Evolutionary conservation across 73 alveolate genomes (phyloP).

Genomic region (Stentor coeruleus): DNA sequence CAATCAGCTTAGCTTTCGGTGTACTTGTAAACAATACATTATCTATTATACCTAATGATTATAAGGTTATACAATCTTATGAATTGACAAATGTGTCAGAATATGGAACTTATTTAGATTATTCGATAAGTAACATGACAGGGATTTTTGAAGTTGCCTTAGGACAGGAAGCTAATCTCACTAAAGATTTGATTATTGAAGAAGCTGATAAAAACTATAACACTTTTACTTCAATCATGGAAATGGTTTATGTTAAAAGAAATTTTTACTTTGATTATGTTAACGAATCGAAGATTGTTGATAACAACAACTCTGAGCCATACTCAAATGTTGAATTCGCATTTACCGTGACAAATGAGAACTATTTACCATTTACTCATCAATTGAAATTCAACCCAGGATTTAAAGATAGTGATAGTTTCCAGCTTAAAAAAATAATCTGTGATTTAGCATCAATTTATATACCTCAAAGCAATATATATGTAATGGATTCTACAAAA

Average conservation of each 20-base stretch:
- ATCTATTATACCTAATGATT: background rate
- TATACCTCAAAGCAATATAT: background rate
- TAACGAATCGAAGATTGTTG: background rate
- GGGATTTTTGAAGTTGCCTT: background rate
- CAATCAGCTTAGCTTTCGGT: no score
- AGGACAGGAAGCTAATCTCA: background rate
- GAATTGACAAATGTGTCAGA: background rate
- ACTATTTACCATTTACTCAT: no score
- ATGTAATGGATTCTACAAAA: background rate
- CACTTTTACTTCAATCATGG: background rate
- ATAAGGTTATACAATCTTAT: no score
- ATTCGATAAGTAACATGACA: background rate
- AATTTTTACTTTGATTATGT: no score
- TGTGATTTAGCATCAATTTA: background rate
- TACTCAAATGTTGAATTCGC: background rate
- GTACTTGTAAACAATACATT: no score
- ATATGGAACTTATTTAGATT: background rate
- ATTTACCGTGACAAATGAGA: background rate
- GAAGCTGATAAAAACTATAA: no score
- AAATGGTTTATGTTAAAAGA: no score
- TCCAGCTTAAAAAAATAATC: background rate
- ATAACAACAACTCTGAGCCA: background rate
- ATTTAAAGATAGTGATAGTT: no score
- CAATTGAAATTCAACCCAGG: background rate
- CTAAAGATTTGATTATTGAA: background rate